These are phyloP conservation scores for Solanum habrochaites DNA, from an alignment of 257 asterid species.

Conservation along the genomic window DNA sequence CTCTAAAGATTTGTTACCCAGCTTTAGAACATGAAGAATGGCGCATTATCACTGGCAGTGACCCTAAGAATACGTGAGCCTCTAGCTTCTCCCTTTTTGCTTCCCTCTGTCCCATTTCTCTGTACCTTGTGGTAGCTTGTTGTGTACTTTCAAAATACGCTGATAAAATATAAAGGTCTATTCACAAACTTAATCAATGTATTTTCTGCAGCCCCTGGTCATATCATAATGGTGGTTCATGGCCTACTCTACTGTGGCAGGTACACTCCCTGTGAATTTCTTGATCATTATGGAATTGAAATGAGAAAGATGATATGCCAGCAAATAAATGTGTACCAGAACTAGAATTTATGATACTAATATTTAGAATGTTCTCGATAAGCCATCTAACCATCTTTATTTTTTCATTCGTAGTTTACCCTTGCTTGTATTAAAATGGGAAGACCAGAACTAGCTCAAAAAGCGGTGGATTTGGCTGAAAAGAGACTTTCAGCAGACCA, in stretches of 20 bases:
- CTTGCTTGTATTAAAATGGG: conserved; percentile 39
- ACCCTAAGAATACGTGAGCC: conserved; percentile 39
- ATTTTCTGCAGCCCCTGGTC: conserved; percentile 30
- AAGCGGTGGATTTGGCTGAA: conserved; percentile 23
- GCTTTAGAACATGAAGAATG: conserved; percentile 31
- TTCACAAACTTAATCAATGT: not conserved
- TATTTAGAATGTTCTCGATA: not conserved
- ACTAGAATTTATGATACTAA: not conserved
- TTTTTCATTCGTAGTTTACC: conserved; percentile 19
- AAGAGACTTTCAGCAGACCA: conserved; percentile 22
- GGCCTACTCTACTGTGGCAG: conserved; percentile 47
- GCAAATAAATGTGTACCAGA: not conserved
- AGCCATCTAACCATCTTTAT: not conserved
- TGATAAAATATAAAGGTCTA: not conserved
- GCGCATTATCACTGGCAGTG: conserved; percentile 35
- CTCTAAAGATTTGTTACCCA: conserved; percentile 34
- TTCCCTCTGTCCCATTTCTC: not conserved
- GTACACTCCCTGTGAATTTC: conserved; percentile 2
- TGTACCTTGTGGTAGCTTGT: not conserved
- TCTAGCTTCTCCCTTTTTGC: not conserved
- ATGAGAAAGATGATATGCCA: not conserved
- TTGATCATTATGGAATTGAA: not conserved
- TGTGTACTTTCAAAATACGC: not conserved
- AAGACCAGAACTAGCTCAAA: conserved; percentile 20
- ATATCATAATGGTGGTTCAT: conserved; percentile 34